These are phyloP conservation scores for Cornus florida DNA, from an alignment of 148 eudicot genomes.

Conservation along the genomic window DNA sequence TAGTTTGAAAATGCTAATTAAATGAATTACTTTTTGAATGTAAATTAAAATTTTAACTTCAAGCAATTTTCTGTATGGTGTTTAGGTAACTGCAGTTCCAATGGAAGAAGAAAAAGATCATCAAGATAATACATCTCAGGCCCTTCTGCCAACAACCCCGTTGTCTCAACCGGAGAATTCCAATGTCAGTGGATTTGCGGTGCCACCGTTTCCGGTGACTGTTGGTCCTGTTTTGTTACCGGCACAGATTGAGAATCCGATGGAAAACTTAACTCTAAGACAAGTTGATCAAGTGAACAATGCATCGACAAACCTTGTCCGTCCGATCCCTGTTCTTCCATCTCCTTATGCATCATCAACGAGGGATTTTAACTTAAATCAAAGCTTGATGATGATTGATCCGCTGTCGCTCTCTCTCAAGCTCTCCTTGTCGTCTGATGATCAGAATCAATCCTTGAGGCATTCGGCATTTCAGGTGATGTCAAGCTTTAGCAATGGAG, in stretches of 20 bases:
- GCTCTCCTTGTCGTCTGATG: slow-evolving; percentile 50
- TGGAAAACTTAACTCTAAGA: slow-evolving; percentile 7
- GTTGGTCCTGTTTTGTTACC: slow-evolving; percentile 23
- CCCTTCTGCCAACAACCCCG: slow-evolving; percentile 17
- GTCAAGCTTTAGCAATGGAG: slow-evolving; percentile 44
- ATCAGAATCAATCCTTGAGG: slow-evolving; percentile 29
- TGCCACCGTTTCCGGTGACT: slow-evolving; percentile 11
- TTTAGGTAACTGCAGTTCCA: slow-evolving; percentile 35
- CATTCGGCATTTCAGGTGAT: slow-evolving; percentile 30
- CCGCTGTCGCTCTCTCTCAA: slow-evolving; percentile 45
- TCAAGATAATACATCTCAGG: slow-evolving; percentile 24
- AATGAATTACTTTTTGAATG: no score
- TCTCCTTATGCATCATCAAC: slow-evolving; percentile 20
- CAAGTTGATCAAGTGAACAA: slow-evolving; percentile 12
- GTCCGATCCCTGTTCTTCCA: slow-evolving; percentile 26
- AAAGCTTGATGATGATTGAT: slow-evolving; percentile 20
- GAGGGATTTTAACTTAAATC: slow-evolving; percentile 33
- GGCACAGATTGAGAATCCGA: slow-evolving; percentile 24
- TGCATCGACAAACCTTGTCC: slow-evolving; percentile 17
- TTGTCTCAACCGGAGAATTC: slow-evolving; percentile 13
- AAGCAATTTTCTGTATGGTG: slow-evolving; percentile 16
- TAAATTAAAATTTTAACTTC: no score
- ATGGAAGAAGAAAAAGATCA: slow-evolving; percentile 29
- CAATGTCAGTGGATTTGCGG: slow-evolving; percentile 12
- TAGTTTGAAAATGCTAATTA: no score